Percentiles rank a stretch among this genome's conserved stretches.
Conservation (phyloP, 1,139 yeast genomes). For the Meyerozyma guilliermondii region DNA sequence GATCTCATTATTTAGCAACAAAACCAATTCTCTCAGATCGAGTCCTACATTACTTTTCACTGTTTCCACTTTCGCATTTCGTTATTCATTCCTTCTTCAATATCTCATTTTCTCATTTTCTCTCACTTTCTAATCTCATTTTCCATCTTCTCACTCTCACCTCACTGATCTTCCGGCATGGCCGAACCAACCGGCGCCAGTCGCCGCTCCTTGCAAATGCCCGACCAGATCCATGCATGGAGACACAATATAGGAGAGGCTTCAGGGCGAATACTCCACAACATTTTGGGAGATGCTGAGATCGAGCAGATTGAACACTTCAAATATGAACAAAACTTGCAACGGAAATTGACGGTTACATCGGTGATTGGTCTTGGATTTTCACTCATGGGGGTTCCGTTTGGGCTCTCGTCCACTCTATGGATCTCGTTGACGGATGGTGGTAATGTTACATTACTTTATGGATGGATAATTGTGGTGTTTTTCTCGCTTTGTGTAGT, state of each 20-base stretch:
- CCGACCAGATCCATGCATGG: background rate
- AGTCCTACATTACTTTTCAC: background rate
- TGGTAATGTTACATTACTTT: slow-evolving; percentile 64
- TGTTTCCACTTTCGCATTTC: background rate
- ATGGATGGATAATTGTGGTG: slow-evolving; percentile 66
- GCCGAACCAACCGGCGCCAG: background rate
- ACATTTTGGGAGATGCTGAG: slow-evolving; percentile 35
- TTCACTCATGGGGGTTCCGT: slow-evolving; percentile 74
- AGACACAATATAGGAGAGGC: slow-evolving; percentile 1
- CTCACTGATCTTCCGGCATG: background rate
- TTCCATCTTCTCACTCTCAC: background rate
- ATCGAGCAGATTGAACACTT: slow-evolving; percentile 62
- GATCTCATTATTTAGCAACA: too few relatives aligned
- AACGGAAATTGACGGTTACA: slow-evolving; percentile 58
- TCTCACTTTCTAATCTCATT: too few relatives aligned
- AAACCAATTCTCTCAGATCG: too few relatives aligned
- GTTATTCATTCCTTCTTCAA: too few relatives aligned
- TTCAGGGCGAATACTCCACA: slow-evolving; percentile 1
- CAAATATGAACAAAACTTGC: slow-evolving; percentile 64
- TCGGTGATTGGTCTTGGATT: slow-evolving; percentile 72
- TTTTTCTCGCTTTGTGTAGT: slow-evolving; percentile 59
- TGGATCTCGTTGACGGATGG: slow-evolving; percentile 69
- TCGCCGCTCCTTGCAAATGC: background rate
- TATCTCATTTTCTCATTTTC: too few relatives aligned
- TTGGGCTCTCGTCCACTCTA: slow-evolving; percentile 67